Percentiles rank a stretch among this genome's conserved stretches.
These are phyloP conservation scores for Populus hybrid DNA, from an alignment of 441 rosid genomes.

Conservation along the genomic window DNA sequence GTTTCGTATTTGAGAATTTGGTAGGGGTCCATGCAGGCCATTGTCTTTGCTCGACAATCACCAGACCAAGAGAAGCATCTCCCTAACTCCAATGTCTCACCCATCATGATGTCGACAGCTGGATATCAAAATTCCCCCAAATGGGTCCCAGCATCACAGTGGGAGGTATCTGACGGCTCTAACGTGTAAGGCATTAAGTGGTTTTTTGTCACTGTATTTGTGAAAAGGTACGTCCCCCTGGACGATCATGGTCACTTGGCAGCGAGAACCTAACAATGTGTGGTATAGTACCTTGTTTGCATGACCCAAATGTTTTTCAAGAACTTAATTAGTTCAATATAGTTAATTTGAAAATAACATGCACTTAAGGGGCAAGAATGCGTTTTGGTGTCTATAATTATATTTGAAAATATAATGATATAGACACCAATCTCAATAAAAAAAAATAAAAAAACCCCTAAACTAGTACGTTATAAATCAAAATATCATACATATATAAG, in stretches of 20 bases:
- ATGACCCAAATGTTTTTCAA: neutral
- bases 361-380: too few relatives aligned
- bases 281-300: neutral
- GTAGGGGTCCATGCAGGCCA: constrained; percentile 19
- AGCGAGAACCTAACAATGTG: neutral
- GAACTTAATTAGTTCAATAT: neutral
- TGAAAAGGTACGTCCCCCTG: neutral
- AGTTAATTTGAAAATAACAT: neutral
- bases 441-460: too few relatives aligned
- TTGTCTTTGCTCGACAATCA: constrained; percentile 12
- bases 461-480: too few relatives aligned
- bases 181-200: neutral
- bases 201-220: neutral
- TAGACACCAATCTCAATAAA: too few relatives aligned
- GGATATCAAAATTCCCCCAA: neutral
- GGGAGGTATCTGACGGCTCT: neutral
- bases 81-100: constrained; percentile 9
- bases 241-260: neutral
- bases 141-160: neutral
- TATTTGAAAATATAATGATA: too few relatives aligned
- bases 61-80: constrained; percentile 21
- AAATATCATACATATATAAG: too few relatives aligned
- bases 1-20: neutral
- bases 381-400: too few relatives aligned
- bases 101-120: constrained; percentile 21